Evolutionary conservation across 2,329 filamentous ascomycete genomes (phyloP).

Genomic region (Ophiocordyceps robertsii): DNA sequence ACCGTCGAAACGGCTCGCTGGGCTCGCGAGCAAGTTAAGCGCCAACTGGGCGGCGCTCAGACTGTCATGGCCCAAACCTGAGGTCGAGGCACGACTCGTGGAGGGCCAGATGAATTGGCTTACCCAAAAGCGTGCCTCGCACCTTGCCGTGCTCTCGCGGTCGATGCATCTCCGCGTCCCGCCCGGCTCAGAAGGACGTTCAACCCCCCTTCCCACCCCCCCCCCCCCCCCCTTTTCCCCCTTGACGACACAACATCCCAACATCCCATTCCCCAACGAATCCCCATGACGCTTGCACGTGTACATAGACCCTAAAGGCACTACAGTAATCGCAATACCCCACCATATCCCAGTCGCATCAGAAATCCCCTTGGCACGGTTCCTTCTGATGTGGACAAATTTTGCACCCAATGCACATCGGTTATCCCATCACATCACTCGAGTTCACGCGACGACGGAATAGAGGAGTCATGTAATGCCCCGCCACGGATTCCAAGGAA

Average conservation of each 20-base stretch:
- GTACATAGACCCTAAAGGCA: conserved; percentile 24
- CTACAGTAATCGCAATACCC: conserved; percentile 25
- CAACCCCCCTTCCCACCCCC: conserved; percentile 5
- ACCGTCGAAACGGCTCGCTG: conserved; percentile 93
- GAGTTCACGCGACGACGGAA: conserved; percentile 17
- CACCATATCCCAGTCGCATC: conserved; percentile 11
- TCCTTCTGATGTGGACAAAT: conserved; percentile 5
- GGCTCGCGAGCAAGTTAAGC: conserved; percentile 95
- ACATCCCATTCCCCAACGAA: conserved; percentile 16
- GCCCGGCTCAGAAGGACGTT: not conserved
- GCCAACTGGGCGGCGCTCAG: conserved; percentile 51
- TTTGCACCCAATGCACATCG: not conserved
- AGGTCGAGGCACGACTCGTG: conserved; percentile 2
- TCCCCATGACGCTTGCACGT: conserved; percentile 21
- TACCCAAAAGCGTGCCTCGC: not conserved
- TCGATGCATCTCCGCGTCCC: not conserved
- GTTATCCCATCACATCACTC: conserved; percentile 11
- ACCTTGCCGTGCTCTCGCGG: not conserved
- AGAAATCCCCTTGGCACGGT: conserved; percentile 6
- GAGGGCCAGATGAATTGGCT: not conserved
- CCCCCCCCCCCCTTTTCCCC: conserved; percentile 5
- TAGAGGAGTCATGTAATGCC: conserved; percentile 28
- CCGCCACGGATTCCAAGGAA: conserved; percentile 12
- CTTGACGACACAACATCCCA: conserved; percentile 17
- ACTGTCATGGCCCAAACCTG: conserved; percentile 37